Evolutionary conservation across 192 early-diverging fungal species (phyloP), one percentile per base, ranked within the genome.

Genomic region (Neocallimastix lanati): DNA sequence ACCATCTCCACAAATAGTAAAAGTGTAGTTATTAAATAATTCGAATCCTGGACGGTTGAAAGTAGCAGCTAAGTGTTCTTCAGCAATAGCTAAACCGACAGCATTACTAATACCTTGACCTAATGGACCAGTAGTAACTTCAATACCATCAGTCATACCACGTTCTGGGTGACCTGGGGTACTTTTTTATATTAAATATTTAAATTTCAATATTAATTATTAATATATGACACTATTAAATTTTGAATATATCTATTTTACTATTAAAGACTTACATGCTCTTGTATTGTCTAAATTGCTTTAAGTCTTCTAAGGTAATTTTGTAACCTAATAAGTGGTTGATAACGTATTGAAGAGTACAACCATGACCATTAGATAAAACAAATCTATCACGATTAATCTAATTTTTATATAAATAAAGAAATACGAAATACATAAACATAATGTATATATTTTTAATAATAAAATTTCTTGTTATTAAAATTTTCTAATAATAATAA

Each of bases 91-190:
- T 78, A 96, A 88, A 85, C 97, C 97, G 76, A 99, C 96, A 29
- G 95, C 91, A 81, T 93, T 95, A 37, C 92, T 86, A 78, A 99
- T 92, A 78, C 88, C 93, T 89, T 97, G 96, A 78, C 96, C 96
- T 37, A 98, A 91, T 58, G 96, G 96, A 38, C 96, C 96, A 78
- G 97, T 99, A 35, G 97, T 95, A 18, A 97, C 96, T 85, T 99
- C 97, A 82, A 99, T 91, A 76, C 97, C 96, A 76, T 88, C 86
- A 29, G 95, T 94, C 78, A 92, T 90, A 80, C 88, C 85, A 27
- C 85, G 84, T 86, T 99, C 97, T 29, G 97, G 97, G 83, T 99
- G 97, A 9, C 97, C 97, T 28, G 97, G 97, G 76, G 96, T 97
- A 80, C 93, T 95, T 76, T 21, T 80, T 38, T 36, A 85, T 77